A percentile compares a stretch with the other conserved stretches of the same genome.
phyloP scores from a whole-genome alignment of 306 rosid genomes.

The Senna tora region DNA sequence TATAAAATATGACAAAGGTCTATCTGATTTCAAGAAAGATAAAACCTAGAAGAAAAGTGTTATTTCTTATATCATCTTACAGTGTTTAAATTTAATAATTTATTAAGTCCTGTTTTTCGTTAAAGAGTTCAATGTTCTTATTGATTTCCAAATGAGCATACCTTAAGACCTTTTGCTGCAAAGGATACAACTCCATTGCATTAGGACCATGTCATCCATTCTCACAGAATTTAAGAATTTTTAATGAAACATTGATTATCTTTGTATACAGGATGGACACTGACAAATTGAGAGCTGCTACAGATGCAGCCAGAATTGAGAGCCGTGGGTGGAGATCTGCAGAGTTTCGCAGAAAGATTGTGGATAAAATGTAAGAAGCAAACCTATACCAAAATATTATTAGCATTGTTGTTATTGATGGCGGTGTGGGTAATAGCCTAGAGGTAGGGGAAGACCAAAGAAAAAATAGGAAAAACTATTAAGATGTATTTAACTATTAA shows the following conservation, averaged over 20 bases:
- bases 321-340: conserved; percentile 25
- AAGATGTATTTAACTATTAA: no score
- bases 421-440: no score
- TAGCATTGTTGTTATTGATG: neutral
- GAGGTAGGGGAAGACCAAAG: no score
- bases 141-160: neutral
- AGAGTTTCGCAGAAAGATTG: neutral
- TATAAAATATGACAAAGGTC: neutral
- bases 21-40: neutral
- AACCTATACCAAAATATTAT: neutral
- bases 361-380: conserved; percentile 32
- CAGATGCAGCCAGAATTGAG: neutral
- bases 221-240: conserved; percentile 23
- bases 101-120: conserved; percentile 12
- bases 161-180: neutral
- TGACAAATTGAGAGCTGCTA: neutral
- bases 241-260: conserved; percentile 2
- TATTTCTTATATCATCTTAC: neutral
- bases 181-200: neutral
- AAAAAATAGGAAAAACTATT: no score
- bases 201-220: neutral
- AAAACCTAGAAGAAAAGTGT: neutral
- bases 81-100: conserved; percentile 1
- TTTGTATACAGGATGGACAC: conserved; percentile 25
- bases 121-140: neutral